Evolutionary conservation across 345 rosid genomes (phyloP).

Genomic region (Citrus trifoliata): DNA sequence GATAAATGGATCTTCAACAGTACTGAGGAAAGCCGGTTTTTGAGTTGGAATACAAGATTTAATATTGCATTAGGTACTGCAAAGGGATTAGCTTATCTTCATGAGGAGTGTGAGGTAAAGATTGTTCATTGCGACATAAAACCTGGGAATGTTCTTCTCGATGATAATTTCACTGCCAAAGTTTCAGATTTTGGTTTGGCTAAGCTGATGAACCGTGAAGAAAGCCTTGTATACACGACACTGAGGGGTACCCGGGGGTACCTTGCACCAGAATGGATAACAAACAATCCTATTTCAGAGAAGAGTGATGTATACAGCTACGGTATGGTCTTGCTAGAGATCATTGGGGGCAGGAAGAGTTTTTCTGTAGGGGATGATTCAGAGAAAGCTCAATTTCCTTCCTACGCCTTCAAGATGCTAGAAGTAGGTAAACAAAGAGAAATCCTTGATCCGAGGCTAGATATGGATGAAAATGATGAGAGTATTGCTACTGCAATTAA

Average conservation of each 20-base stretch:
- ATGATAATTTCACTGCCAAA: constrained; percentile 40
- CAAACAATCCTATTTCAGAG: constrained; percentile 47
- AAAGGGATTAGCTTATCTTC: constrained; percentile 51
- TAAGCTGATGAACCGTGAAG: constrained; percentile 47
- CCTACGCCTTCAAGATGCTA: constrained; percentile 50
- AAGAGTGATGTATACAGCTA: constrained; percentile 59
- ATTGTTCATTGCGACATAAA: constrained; percentile 51
- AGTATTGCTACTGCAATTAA: constrained; percentile 29
- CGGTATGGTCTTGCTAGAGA: constrained; percentile 53
- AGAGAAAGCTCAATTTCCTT: constrained; percentile 38
- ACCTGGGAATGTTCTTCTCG: constrained; percentile 48
- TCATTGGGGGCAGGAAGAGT: constrained; percentile 51
- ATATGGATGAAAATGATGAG: constrained; percentile 20
- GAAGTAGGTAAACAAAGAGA: constrained; percentile 36
- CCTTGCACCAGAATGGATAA: constrained; percentile 64
- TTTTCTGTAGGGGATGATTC: constrained; percentile 28
- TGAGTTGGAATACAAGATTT: constrained; percentile 47
- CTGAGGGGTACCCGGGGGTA: constrained; percentile 59
- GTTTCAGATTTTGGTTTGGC: constrained; percentile 58
- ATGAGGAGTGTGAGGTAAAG: constrained; percentile 48
- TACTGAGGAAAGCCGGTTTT: constrained; percentile 9
- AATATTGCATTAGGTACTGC: constrained; percentile 42
- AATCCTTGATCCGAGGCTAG: constrained; percentile 40
- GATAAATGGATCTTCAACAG: constrained; percentile 51
- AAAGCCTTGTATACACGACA: constrained; percentile 43